A percentile compares a stretch with the other conserved stretches of the same genome.
These are phyloP conservation scores for Lasiodiplodia hormozganensis DNA, from an alignment of 2,329 filamentous ascomycete species.

Conservation along the genomic window DNA sequence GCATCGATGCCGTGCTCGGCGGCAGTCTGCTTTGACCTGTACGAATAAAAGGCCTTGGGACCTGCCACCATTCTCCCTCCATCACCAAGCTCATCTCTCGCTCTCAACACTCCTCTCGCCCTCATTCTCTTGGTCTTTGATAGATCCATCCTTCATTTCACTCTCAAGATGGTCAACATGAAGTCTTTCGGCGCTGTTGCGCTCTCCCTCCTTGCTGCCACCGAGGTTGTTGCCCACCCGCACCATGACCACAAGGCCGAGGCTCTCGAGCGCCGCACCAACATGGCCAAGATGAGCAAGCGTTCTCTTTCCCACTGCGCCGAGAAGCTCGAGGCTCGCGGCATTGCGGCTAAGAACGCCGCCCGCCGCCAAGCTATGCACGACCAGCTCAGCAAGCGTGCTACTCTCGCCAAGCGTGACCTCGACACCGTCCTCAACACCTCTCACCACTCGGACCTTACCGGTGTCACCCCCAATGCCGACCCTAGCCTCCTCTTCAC, in stretches of 20 bases:
- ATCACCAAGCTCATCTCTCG: neutral
- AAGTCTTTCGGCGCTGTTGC: conserved; percentile 34
- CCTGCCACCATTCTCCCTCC: neutral
- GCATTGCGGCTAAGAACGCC: conserved; percentile 50
- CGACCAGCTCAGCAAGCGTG: conserved; percentile 47
- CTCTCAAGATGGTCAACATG: conserved; percentile 25
- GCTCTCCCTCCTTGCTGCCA: conserved; percentile 36
- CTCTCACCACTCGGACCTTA: conserved; percentile 41
- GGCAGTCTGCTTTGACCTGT: neutral
- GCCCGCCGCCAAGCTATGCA: conserved; percentile 51
- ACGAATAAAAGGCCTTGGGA: conserved; percentile 1
- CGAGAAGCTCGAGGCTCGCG: conserved; percentile 47
- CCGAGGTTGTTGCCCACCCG: conserved; percentile 45
- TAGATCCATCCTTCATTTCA: neutral
- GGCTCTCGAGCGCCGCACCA: conserved; percentile 44
- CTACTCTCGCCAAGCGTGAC: conserved; percentile 37
- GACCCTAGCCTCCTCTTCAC: conserved; percentile 40
- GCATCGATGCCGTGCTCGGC: conserved; percentile 1
- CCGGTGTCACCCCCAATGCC: conserved; percentile 39
- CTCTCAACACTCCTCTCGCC: neutral
- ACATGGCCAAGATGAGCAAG: conserved; percentile 34
- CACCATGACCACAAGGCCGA: conserved; percentile 47
- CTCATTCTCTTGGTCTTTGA: neutral
- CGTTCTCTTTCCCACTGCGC: conserved; percentile 47
- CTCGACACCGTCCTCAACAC: conserved; percentile 32